These are phyloP conservation scores for Ophiostoma sp. DNA, from an alignment of 2,329 filamentous ascomycete genomes.

Conservation along the genomic window DNA sequence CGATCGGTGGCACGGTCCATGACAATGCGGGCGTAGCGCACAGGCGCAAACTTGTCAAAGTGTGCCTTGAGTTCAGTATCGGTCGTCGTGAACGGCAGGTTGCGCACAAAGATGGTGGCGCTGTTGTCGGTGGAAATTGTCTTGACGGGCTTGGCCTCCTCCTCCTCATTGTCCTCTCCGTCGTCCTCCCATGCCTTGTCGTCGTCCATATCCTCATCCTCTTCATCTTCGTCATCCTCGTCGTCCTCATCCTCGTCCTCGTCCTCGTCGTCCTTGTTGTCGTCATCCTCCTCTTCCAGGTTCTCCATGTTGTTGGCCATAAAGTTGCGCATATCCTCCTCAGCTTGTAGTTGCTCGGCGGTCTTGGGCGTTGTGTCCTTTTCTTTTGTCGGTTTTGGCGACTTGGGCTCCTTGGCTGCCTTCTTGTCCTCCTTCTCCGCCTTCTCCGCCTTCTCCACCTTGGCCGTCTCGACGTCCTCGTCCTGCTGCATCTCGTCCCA, in stretches of 20 bases:
- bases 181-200: constrained; percentile 40
- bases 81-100: constrained; percentile 81
- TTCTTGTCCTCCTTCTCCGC: constrained; percentile 29
- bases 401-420: constrained; percentile 30
- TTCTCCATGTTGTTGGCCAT: constrained; percentile 54
- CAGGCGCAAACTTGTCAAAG: constrained; percentile 79
- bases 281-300: constrained; percentile 46
- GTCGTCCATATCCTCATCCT: constrained; percentile 41
- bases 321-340: constrained; percentile 46
- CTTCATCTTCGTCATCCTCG: constrained; percentile 43
- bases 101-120: constrained; percentile 84
- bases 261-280: constrained; percentile 41
- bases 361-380: constrained; percentile 30
- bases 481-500: constrained; percentile 63
- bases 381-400: constrained; percentile 17
- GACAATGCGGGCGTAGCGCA: constrained; percentile 88
- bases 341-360: constrained; percentile 33
- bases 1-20: constrained; percentile 79
- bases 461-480: constrained; percentile 29
- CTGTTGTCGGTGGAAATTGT: constrained; percentile 54
- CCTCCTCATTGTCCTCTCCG: constrained; percentile 32
- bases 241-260: constrained; percentile 45
- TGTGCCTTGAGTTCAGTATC: constrained; percentile 79
- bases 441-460: constrained; percentile 35
- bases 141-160: constrained; percentile 33